Percentiles rank a stretch among this genome's conserved stretches.
Conservation (phyloP, 306 rosid genomes). For the Prunus davidiana region DNA sequence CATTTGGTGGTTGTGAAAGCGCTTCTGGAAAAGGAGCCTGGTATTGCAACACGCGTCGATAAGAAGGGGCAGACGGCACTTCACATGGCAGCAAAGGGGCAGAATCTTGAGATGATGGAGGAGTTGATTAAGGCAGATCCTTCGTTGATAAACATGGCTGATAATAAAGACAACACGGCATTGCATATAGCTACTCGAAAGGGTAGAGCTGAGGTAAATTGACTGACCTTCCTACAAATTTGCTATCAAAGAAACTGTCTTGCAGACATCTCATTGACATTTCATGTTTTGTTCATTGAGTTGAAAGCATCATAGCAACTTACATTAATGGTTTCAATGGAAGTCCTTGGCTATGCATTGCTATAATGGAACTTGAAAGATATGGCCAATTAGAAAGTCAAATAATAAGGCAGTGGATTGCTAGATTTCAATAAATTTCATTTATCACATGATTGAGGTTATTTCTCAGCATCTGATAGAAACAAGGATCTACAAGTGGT, state of each 20-base stretch:
- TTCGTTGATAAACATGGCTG: constrained; percentile 59
- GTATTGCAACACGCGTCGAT: constrained; percentile 52
- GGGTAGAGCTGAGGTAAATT: constrained; percentile 69
- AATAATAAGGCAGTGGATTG: background rate
- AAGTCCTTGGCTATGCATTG: background rate
- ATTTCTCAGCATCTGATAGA: background rate
- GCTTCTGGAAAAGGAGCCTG: constrained; percentile 61
- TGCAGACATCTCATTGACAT: background rate
- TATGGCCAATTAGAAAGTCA: background rate
- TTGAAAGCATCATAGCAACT: background rate
- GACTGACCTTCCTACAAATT: background rate
- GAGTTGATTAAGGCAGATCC: constrained; percentile 67
- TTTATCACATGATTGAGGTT: background rate
- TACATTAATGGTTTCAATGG: background rate
- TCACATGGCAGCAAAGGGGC: constrained; percentile 97
- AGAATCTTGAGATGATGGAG: constrained; percentile 66
- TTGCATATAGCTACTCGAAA: constrained; percentile 89
- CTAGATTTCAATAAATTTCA: background rate
- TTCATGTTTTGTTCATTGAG: background rate
- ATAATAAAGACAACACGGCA: constrained; percentile 71
- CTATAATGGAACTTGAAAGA: constrained; percentile 7
- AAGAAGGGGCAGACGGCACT: constrained; percentile 97
- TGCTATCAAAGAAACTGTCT: background rate
- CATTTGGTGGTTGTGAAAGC: constrained; percentile 67
- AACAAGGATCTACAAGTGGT: background rate